Percentiles rank a stretch among this genome's conserved stretches.
Conservation (phyloP, 2,329 filamentous ascomycete species). For the Amauroascus niger region DNA sequence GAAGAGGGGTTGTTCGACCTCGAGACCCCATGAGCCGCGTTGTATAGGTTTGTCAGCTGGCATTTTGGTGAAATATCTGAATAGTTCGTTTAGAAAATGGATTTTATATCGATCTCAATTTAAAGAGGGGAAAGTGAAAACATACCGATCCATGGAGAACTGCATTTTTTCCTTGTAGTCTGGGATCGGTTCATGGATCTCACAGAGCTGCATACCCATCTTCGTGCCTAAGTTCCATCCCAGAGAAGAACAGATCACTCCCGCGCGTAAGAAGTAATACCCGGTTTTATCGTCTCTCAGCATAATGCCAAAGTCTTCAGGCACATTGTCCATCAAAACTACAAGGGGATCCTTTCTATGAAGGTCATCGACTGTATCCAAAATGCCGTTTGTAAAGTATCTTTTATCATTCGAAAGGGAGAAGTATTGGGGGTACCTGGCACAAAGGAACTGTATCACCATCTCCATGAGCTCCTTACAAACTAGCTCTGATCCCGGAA, state of each 20-base stretch:
- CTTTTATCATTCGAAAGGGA: conserved; percentile 45
- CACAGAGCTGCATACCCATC: conserved; percentile 58
- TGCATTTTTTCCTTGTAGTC: conserved; percentile 84
- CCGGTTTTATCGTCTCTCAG: conserved; percentile 62
- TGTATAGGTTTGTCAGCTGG: conserved; percentile 66
- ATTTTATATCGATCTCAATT: neutral
- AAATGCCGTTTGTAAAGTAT: conserved; percentile 58
- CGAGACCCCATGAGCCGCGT: conserved; percentile 73
- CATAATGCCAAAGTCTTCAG: conserved; percentile 75
- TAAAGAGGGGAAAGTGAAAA: conserved; percentile 7
- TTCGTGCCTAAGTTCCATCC: conserved; percentile 72
- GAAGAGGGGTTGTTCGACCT: conserved; percentile 64
- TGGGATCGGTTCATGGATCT: conserved; percentile 65
- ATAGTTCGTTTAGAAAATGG: neutral
- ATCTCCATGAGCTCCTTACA: conserved; percentile 87
- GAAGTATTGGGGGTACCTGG: conserved; percentile 69
- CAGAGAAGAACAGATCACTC: conserved; percentile 65
- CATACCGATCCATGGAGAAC: conserved; percentile 72
- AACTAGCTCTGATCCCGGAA: conserved; percentile 67
- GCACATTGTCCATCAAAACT: conserved; percentile 65
- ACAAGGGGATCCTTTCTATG: conserved; percentile 53
- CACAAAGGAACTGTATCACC: conserved; percentile 66
- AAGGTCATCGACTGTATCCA: conserved; percentile 55
- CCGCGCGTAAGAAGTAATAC: conserved; percentile 63
- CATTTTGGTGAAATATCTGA: conserved; percentile 71